Base-by-base conservation (phyloP, 495 filamentous ascomycete species). In the Chaetomium cochliodes region DNA sequence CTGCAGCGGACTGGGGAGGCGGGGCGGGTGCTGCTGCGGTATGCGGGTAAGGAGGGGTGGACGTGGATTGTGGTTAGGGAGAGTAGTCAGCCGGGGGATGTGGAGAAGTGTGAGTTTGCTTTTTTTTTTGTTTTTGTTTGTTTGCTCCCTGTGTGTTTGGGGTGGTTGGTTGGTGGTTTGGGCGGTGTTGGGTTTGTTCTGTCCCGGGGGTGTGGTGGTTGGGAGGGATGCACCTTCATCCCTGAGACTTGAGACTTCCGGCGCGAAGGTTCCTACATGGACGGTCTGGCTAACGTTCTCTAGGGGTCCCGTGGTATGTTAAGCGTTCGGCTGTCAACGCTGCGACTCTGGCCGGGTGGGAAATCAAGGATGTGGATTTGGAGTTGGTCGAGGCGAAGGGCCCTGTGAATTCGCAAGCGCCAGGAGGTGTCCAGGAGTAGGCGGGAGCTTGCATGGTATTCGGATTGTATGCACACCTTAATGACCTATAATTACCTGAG, bases 61-160 rank as follows among this genome's bases (percentile, higher is more conserved):
- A 46, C 58, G 39, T 71, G 69, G 69, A 55, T 69, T 53, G 69
- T 67, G 5, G 64, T 69, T 9, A 55, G 53, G 61, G 69, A 69
- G 69, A 52, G 8, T 37, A 57, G 42, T 12, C 25, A 20, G 18
- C 13, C 7, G n/a, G 64, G 58, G 3, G 62, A 58, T 6, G 6
- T 64, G 15, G 68, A 62, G 5, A 64, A 56, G 54, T 69, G 67
- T 62, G 18, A 60, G 58, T 60, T 7, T 46, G 16, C 3, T 15
- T 23, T 16, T 25, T 58, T 42, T 15, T 58, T 25, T 16, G 8
- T 25, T 5, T 22, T n/a, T 46, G n/a, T n/a, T n/a, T n/a, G n/a
- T n/a, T n/a, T n/a, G n/a, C n/a, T n/a, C n/a, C n/a, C n/a, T n/a
- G n/a, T n/a, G n/a, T n/a, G n/a, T 58, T 26, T 22, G 30, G 30